Percentiles rank a stretch among this genome's conserved stretches.
phyloP scores from a whole-genome alignment of 768 basidiomycete genomes.

The Crassisporium funariophilum region DNA sequence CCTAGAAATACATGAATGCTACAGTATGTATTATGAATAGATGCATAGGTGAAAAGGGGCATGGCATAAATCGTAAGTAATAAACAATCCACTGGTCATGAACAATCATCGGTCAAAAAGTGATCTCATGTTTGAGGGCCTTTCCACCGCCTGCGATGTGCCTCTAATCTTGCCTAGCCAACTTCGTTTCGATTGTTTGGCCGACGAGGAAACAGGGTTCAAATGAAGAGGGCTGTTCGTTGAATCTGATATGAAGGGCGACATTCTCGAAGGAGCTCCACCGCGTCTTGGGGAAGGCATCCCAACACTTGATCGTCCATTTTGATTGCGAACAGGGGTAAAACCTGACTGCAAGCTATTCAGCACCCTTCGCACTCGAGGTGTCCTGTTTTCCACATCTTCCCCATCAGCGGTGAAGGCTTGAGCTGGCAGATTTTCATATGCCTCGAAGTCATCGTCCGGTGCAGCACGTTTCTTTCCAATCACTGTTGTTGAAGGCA shows the following conservation, averaged over 20 bases:
- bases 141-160: constrained; percentile 28
- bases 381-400: constrained; percentile 48
- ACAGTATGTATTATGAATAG: neutral
- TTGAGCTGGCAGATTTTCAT: constrained; percentile 59
- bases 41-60: neutral
- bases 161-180: constrained; percentile 76
- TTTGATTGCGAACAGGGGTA: constrained; percentile 64
- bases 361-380: constrained; percentile 61
- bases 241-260: neutral
- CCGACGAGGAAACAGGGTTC: constrained; percentile 32
- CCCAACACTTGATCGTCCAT: constrained; percentile 39
- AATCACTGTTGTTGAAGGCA: constrained; percentile 41
- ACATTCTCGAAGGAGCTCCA: constrained; percentile 25
- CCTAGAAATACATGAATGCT: neutral
- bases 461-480: constrained; percentile 78
- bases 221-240: constrained; percentile 38
- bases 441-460: constrained; percentile 73
- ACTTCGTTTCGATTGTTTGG: constrained; percentile 57
- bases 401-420: constrained; percentile 59
- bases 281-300: constrained; percentile 56
- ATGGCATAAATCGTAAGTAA: neutral
- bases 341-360: constrained; percentile 67
- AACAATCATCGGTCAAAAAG: constrained; percentile 22
- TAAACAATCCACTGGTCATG: constrained; percentile 9
- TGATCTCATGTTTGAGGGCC: constrained; percentile 12